Evolutionary conservation across 805 yeast species (phyloP).

Genomic region (Sugiyamaella smithiae): DNA sequence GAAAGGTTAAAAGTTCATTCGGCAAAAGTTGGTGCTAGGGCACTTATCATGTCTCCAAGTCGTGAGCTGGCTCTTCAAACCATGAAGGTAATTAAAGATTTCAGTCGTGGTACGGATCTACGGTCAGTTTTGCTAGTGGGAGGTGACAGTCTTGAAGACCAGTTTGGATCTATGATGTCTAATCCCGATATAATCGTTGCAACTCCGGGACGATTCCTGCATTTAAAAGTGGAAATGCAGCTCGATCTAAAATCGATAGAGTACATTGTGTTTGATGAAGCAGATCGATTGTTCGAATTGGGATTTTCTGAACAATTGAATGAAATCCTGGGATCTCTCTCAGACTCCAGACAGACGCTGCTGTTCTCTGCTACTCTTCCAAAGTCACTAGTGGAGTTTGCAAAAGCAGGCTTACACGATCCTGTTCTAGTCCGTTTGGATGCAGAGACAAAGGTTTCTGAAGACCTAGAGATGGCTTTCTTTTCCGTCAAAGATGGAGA

Average conservation of each 20-base stretch:
- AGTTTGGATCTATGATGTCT: slow-evolving; percentile 85
- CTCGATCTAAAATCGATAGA: slow-evolving; percentile 79
- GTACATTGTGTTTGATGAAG: slow-evolving; percentile 94
- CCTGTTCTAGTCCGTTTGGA: slow-evolving; percentile 92
- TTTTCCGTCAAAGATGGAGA: slow-evolving; percentile 77
- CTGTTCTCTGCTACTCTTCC: slow-evolving; percentile 96
- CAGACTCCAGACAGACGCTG: slow-evolving; percentile 79
- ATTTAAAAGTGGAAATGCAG: slow-evolving; percentile 92
- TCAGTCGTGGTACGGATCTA: slow-evolving; percentile 77
- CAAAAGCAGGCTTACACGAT: slow-evolving; percentile 90
- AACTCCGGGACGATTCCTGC: slow-evolving; percentile 96
- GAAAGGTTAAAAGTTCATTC: slow-evolving; percentile 81
- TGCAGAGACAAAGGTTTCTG: slow-evolving; percentile 87
- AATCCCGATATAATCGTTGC: slow-evolving; percentile 95
- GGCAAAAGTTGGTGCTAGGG: slow-evolving; percentile 85
- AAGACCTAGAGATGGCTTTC: slow-evolving; percentile 86
- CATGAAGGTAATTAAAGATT: slow-evolving; percentile 81
- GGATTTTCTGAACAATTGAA: slow-evolving; percentile 93
- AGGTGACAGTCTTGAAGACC: slow-evolving; percentile 98
- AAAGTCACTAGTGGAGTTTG: slow-evolving; percentile 87
- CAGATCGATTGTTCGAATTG: slow-evolving; percentile 93
- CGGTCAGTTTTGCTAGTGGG: slow-evolving; percentile 83
- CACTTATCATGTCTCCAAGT: slow-evolving; percentile 86
- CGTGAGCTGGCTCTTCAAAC: slow-evolving; percentile 97
- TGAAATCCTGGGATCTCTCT: slow-evolving; percentile 80